Evolutionary conservation across 208 protist species (phyloP), one percentile per base, ranked within the genome.

Genomic region (Trypanosoma grayi): DNA sequence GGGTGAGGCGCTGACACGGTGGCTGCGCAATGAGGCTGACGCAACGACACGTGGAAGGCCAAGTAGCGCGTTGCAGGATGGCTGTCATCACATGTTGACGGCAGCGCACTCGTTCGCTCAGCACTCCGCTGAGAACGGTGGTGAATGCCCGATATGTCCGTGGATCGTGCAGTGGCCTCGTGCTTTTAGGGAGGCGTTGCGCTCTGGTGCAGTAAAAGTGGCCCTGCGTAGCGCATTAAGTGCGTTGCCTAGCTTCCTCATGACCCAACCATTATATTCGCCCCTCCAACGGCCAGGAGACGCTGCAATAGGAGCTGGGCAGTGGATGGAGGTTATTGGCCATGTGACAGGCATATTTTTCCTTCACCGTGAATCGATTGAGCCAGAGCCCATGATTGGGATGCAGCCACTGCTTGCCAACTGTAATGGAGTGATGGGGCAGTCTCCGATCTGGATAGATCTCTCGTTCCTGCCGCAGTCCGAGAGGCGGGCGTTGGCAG

Each of bases 391-490:
- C 5, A 48, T 72, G n/a, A 50, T 65, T 2, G 57, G 65, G 33
- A 24, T 72, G 4, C 66, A 60, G 31, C 48, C 66, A 7, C 39
- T 59, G 18, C 16, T 44, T 36, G n/a, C 48, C 24, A 72, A 65
- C 36, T 7, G 33, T 39, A 30, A 36, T 20, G 51, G 57, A 2
- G 20, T 57, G 6, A 20, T 60, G 33, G 57, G 57, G 7, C 48
- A 65, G 31, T 13, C 36, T 33, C 56, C 66, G 22, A 11, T 72
- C 45, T 66, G 47, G 66, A 16, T 72, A 14, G 66, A 72, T 54
- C 27, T 72, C 16, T 60, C 66, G 10, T 22, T 65, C 22, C n/a
- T 72, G n/a, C 66, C 66, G 9, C 20, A 33, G 14, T 24, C 25
- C 24, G 66, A 72, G 24, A 10, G 53, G 40, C 25, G 36, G 13